Conservation (phyloP, 495 filamentous ascomycete species). For the Amphirosellinia nigrospora region DNA sequence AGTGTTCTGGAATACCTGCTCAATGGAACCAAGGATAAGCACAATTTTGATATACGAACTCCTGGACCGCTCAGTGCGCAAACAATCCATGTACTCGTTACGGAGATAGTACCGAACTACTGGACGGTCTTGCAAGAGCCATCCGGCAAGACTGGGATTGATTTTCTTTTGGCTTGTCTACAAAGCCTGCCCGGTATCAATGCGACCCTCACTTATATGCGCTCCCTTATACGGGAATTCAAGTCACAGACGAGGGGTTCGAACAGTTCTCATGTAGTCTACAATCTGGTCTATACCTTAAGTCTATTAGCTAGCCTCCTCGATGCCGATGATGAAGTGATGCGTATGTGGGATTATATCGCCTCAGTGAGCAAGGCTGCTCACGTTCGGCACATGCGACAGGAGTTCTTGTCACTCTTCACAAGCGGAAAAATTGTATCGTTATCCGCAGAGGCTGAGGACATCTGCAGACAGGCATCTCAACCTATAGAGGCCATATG, state of each 20-base stretch:
- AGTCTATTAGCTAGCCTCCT: constrained; percentile 52
- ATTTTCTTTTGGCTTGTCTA: constrained; percentile 68
- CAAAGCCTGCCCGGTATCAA: constrained; percentile 75
- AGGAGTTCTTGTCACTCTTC: constrained; percentile 59
- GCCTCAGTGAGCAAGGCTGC: constrained; percentile 15
- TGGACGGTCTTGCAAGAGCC: constrained; percentile 68
- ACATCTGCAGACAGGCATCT: constrained; percentile 45
- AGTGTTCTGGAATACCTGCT: constrained; percentile 60
- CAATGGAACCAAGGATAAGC: constrained; percentile 38
- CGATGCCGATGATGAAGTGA: constrained; percentile 57
- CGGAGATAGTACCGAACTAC: constrained; percentile 74
- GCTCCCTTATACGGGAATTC: constrained; percentile 53
- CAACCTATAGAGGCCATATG: constrained; percentile 55
- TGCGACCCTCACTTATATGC: constrained; percentile 67
- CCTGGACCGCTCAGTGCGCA: constrained; percentile 70
- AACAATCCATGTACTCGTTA: constrained; percentile 72
- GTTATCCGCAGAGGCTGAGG: constrained; percentile 75
- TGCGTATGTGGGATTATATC: constrained; percentile 55
- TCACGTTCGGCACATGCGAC: constrained; percentile 37
- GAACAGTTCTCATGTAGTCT: constrained; percentile 41
- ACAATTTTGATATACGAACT: constrained; percentile 63
- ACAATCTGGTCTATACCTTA: constrained; percentile 52
- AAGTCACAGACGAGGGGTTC: constrained; percentile 44
- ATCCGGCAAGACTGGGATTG: constrained; percentile 37
- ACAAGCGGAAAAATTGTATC: constrained; percentile 76